Evolutionary conservation across 2,329 filamentous ascomycete genomes (phyloP), one percentile per base, ranked within the genome.

Genomic region (Pleurostoma richardsiae): DNA sequence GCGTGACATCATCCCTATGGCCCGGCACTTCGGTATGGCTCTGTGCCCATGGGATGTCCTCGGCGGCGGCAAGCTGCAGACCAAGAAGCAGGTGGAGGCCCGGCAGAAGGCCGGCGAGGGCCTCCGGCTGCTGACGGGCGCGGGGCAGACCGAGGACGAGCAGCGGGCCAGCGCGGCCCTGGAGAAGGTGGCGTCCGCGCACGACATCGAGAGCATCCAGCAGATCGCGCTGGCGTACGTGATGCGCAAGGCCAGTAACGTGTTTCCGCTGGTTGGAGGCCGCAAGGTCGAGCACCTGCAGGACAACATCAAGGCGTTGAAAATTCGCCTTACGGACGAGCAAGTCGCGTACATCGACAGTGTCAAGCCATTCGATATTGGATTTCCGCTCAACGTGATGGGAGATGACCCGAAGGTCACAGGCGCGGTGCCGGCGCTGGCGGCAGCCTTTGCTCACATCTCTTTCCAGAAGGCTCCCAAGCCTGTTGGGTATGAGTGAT

Each of bases 11-110:
- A 54, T 73, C 8, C 70, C 71, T 3, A 70, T 73, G 68, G 60
- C 59, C 4, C 59, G 64, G n/a, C 56, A 63, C 28, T 67, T 66
- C 31, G 68, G 68, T 46, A 71, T 73, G 82, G 82, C 68, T 26
- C 53, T 83, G 4, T 65, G 71, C 0, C 80, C 82, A 0, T 87
- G 80, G 80, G 81, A 79, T 42, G 76, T 74, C 1, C 63, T 83
- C 5, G 79, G 78, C 26, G 71, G 63, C 64, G 77, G 77, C 39
- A 65, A 67, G 46, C 74, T 78, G 60, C 71, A 76, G 59, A 65
- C 68, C 11, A 19, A 19, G 19, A 19, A 19, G 19, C 19, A 19
- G 19, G 19, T 19, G 19, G 19, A 19, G 2, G 19, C 19, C 19
- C 19, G 19, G 19, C 19, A 19, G 19, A 19, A 19, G 19, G 19